Percentiles rank a stretch among this genome's conserved stretches.
These are phyloP conservation scores for Torrubiellomyces zombiae DNA, from an alignment of 2,329 filamentous ascomycete genomes.

Conservation along the genomic window DNA sequence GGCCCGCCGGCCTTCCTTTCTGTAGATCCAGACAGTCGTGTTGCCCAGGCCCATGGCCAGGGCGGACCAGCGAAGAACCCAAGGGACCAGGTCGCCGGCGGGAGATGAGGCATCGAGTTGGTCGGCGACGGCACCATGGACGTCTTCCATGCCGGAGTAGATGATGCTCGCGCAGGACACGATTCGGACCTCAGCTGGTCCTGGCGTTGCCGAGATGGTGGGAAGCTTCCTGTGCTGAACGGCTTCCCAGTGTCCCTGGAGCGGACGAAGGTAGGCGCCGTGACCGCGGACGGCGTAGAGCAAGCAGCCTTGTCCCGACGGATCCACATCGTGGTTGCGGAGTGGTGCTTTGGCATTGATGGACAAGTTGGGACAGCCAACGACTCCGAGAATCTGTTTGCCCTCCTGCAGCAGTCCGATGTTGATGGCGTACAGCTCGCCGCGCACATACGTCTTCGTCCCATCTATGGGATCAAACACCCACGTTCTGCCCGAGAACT, in stretches of 20 bases:
- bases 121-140: slow-evolving; percentile 27
- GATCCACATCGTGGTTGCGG: slow-evolving; percentile 26
- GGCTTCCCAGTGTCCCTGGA: slow-evolving; percentile 13
- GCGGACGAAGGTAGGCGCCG: slow-evolving; percentile 29
- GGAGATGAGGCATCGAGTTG: slow-evolving; percentile 25
- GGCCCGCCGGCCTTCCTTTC: slow-evolving; percentile 25
- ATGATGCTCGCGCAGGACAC: slow-evolving; percentile 30
- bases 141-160: slow-evolving; percentile 29
- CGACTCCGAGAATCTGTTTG: slow-evolving; percentile 30
- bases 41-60: slow-evolving; percentile 36
- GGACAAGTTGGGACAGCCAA: slow-evolving; percentile 30
- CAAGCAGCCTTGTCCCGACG: slow-evolving; percentile 27
- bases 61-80: slow-evolving; percentile 38
- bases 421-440: slow-evolving; percentile 41
- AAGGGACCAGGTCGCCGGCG: slow-evolving; percentile 35
- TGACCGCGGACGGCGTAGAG: slow-evolving; percentile 31
- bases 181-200: slow-evolving; percentile 15
- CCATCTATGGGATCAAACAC: slow-evolving; percentile 46
- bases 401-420: slow-evolving; percentile 34
- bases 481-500: slow-evolving; percentile 28
- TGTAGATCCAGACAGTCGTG: slow-evolving; percentile 40
- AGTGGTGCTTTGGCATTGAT: slow-evolving; percentile 21
- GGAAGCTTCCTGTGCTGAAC: slow-evolving; percentile 16
- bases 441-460: slow-evolving; percentile 37
- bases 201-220: slow-evolving; percentile 8